A percentile compares a stretch with the other conserved stretches of the same genome.
phyloP scores from a whole-genome alignment of 2,329 filamentous ascomycete genomes.

The Fusarium buharicum region DNA sequence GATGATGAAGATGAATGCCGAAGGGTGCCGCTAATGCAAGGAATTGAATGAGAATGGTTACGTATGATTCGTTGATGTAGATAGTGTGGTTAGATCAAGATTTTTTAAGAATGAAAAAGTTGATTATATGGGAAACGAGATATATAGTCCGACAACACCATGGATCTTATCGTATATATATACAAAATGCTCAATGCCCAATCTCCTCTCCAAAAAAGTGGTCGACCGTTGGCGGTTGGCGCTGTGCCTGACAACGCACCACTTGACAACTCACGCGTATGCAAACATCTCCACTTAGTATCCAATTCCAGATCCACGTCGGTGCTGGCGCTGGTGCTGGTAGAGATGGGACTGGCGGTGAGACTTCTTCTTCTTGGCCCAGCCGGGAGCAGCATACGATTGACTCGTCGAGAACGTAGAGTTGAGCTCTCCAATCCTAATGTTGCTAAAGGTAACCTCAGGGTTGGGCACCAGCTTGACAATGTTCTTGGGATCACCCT shows the following conservation, averaged over 20 bases:
- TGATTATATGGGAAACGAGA: not conserved
- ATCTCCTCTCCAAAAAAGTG: not conserved
- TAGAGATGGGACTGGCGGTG: slow-evolving; percentile 15
- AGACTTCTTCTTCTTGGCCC: not conserved
- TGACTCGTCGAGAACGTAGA: slow-evolving; percentile 50
- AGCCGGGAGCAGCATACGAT: not conserved
- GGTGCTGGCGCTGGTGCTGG: slow-evolving; percentile 9
- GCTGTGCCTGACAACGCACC: not conserved
- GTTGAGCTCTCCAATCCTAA: slow-evolving; percentile 70
- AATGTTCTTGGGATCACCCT: slow-evolving; percentile 63
- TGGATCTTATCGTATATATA: not conserved
- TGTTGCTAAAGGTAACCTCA: slow-evolving; percentile 64
- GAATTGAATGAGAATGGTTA: too few relatives aligned
- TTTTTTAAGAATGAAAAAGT: too few relatives aligned
- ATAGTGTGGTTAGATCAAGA: not conserved
- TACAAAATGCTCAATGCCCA: not conserved
- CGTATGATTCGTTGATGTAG: not conserved
- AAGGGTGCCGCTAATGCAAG: slow-evolving; percentile 14
- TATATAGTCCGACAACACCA: not conserved
- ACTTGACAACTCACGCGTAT: not conserved
- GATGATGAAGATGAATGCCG: not conserved
- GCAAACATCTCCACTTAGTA: not conserved
- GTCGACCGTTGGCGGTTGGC: too few relatives aligned
- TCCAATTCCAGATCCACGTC: slow-evolving; percentile 7
- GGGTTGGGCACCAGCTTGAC: slow-evolving; percentile 58